These are phyloP conservation scores for Phytophthora kernoviae DNA, from an alignment of 352 stramenopile genomes.

Conservation along the genomic window DNA sequence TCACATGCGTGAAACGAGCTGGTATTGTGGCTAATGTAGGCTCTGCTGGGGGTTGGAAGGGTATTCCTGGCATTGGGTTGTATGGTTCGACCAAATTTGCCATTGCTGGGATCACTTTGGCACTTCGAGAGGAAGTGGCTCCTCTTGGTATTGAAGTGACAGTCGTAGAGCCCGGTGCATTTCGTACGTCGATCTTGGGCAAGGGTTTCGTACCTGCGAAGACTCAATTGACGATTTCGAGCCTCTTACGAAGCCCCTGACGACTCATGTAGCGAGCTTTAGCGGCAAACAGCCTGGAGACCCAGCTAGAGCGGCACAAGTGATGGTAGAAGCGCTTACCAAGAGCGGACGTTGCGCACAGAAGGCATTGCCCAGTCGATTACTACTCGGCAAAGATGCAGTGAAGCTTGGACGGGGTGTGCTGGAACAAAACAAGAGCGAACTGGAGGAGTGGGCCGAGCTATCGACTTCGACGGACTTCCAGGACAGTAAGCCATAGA, in stretches of 20 bases:
- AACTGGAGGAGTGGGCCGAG: conserved; percentile 31
- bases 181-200: conserved; percentile 41
- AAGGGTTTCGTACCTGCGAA: conserved; percentile 28
- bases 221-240: conserved; percentile 31
- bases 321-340: conserved; percentile 43
- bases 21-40: conserved; percentile 52
- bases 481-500: conserved; percentile 18
- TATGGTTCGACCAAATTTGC: conserved; percentile 54
- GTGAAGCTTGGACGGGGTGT: conserved; percentile 27
- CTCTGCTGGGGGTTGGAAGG: conserved; percentile 38
- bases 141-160: conserved; percentile 46
- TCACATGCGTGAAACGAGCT: conserved; percentile 39
- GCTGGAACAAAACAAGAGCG: conserved; percentile 21
- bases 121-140: conserved; percentile 37
- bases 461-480: conserved; percentile 34
- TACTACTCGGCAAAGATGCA: conserved; percentile 33
- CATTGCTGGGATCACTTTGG: conserved; percentile 38
- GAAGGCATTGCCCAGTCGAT: conserved; percentile 28
- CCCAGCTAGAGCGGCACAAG: conserved; percentile 26
- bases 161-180: conserved; percentile 41
- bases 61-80: conserved; percentile 31
- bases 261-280: conserved; percentile 26
- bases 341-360: conserved; percentile 40
- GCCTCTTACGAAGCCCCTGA: conserved; percentile 28
- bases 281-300: conserved; percentile 45